Conservation (phyloP, 352 stramenopile species). For the Pythium aquatile region DNA sequence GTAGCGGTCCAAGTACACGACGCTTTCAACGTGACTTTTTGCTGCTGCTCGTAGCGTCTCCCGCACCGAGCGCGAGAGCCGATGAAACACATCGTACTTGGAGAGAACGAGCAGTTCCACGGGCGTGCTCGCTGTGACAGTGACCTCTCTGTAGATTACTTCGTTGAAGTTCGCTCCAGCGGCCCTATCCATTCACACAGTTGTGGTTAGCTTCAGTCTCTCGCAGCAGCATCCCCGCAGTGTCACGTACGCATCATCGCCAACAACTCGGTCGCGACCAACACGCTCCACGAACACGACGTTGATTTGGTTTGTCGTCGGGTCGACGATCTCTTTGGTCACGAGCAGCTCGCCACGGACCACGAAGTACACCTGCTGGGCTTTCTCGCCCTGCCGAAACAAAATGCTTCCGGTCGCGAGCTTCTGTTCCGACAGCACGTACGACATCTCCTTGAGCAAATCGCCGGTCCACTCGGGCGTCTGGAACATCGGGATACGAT, state of each 20-base stretch:
- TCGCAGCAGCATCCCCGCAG: neutral
- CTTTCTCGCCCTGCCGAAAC: slow-evolving; percentile 62
- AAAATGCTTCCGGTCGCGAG: slow-evolving; percentile 43
- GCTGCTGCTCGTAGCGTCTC: slow-evolving; percentile 52
- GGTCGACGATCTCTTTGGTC: slow-evolving; percentile 52
- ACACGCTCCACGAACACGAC: slow-evolving; percentile 58
- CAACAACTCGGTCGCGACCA: slow-evolving; percentile 56
- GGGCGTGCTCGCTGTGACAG: slow-evolving; percentile 58
- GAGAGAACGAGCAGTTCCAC: slow-evolving; percentile 68
- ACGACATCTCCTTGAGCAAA: slow-evolving; percentile 69
- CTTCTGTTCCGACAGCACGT: slow-evolving; percentile 65
- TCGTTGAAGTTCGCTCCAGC: slow-evolving; percentile 67
- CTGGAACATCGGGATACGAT: slow-evolving; percentile 73
- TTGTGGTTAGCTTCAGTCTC: neutral
- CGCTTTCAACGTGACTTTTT: slow-evolving; percentile 39
- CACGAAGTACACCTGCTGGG: slow-evolving; percentile 66
- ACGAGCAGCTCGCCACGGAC: slow-evolving; percentile 61
- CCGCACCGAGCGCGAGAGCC: slow-evolving; percentile 47
- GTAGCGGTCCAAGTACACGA: slow-evolving; percentile 70
- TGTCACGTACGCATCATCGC: slow-evolving; percentile 69
- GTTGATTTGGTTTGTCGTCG: slow-evolving; percentile 30
- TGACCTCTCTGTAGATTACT: slow-evolving; percentile 57
- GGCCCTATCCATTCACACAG: slow-evolving; percentile 33
- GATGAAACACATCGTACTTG: slow-evolving; percentile 82
- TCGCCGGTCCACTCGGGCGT: slow-evolving; percentile 71